Percentiles rank a stretch among this genome's conserved stretches.
phyloP scores from a whole-genome alignment of 306 rosid genomes.

The Castanospermum australe region DNA sequence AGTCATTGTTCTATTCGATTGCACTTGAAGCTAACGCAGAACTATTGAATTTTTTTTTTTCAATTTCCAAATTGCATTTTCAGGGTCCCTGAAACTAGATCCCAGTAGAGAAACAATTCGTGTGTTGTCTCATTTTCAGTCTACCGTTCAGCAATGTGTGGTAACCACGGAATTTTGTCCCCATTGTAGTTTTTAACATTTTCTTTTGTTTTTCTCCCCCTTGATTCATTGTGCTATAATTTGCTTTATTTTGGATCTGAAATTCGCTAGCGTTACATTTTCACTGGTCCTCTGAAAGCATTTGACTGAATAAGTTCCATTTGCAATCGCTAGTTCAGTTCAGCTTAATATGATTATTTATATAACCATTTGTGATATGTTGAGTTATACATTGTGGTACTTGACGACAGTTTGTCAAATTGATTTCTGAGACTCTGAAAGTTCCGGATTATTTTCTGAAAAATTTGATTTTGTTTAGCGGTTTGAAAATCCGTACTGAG shows the following conservation, averaged over 20 bases:
- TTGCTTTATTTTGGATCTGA: slow-evolving; percentile 17
- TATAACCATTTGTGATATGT: neutral
- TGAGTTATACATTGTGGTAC: neutral
- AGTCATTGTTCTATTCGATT: neutral
- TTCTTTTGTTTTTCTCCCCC: neutral
- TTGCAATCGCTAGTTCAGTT: no score
- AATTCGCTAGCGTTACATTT: neutral
- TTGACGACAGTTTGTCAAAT: neutral
- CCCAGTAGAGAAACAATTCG: slow-evolving; percentile 44
- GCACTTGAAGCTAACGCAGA: neutral
- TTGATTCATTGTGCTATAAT: neutral
- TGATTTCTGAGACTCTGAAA: neutral
- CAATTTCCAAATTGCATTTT: neutral
- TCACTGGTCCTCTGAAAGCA: neutral
- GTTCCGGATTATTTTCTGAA: neutral
- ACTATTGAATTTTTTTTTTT: neutral
- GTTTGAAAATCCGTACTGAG: slow-evolving; percentile 11
- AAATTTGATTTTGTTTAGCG: no score
- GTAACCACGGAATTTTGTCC: slow-evolving; percentile 33
- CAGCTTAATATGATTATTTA: neutral
- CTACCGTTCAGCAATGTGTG: slow-evolving; percentile 87
- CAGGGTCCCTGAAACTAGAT: slow-evolving; percentile 58
- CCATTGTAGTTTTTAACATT: neutral
- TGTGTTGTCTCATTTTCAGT: slow-evolving; percentile 60
- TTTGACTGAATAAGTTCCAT: neutral